Conservation (phyloP, 345 rosid genomes). For the Alliaria petiolata region DNA sequence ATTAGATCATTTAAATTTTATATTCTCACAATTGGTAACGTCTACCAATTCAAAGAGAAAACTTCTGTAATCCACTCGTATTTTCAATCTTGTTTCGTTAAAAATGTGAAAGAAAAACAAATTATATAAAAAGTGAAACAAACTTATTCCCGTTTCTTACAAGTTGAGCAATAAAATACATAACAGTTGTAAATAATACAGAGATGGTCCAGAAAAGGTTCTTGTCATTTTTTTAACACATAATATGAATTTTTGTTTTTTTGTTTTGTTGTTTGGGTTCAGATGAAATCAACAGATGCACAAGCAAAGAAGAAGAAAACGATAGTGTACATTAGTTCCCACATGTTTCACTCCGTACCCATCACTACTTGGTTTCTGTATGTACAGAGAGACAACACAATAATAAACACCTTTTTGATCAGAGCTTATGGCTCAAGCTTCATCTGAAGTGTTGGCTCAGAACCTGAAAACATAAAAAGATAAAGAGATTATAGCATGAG, state of each 20-base stretch:
- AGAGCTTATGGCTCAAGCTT: constrained; percentile 32
- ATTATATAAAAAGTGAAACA: not conserved
- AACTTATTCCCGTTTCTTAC: not conserved
- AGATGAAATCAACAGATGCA: constrained; percentile 31
- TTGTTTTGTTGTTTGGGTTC: not conserved
- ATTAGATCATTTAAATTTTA: too few relatives aligned
- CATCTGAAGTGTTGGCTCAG: constrained; percentile 39
- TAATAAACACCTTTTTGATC: not conserved
- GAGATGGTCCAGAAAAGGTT: constrained; percentile 8
- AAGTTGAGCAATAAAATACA: not conserved
- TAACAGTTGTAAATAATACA: constrained; percentile 21
- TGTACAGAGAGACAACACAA: constrained; percentile 22
- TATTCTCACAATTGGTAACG: too few relatives aligned
- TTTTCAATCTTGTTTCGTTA: not conserved
- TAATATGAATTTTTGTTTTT: not conserved
- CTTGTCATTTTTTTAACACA: constrained; percentile 19
- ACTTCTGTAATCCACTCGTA: not conserved
- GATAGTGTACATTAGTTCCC: constrained; percentile 19
- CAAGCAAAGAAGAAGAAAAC: constrained; percentile 33
- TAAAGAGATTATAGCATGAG: constrained; percentile 1
- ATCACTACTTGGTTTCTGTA: constrained; percentile 36
- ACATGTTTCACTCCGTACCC: constrained; percentile 29
- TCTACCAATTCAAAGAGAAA: too few relatives aligned
- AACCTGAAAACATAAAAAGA: constrained; percentile 26
- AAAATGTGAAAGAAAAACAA: not conserved